A percentile compares a stretch with the other conserved stretches of the same genome.
Evolutionary conservation across 2,329 filamentous ascomycete species (phyloP).

Genomic region (Cryphonectria nitschkei): DNA sequence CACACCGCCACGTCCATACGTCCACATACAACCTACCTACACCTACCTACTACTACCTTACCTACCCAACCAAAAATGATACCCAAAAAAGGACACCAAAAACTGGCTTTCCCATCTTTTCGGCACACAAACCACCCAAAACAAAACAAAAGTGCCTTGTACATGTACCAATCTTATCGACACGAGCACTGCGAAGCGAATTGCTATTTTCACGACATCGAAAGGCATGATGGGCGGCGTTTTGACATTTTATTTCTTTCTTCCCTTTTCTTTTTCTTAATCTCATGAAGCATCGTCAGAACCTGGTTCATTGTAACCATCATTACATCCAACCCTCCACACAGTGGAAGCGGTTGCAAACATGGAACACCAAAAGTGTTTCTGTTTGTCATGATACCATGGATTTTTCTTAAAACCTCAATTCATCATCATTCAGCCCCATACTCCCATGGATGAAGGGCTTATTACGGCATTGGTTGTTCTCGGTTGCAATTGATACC

Average conservation of each 20-base stretch:
- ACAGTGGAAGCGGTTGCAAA: background rate
- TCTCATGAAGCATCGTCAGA: background rate
- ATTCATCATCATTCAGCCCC: slow-evolving; percentile 16
- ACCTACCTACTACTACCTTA: no score
- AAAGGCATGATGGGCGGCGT: slow-evolving; percentile 28
- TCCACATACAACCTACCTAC: slow-evolving; percentile 10
- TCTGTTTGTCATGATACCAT: slow-evolving; percentile 27
- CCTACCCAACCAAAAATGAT: slow-evolving; percentile 4
- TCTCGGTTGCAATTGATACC: slow-evolving; percentile 19
- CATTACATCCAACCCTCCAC: background rate
- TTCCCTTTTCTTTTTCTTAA: slow-evolving; percentile 13
- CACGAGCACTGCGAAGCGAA: slow-evolving; percentile 27
- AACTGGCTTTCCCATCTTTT: slow-evolving; percentile 19
- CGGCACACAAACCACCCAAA: slow-evolving; percentile 10
- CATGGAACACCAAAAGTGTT: background rate
- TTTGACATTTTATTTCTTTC: slow-evolving; percentile 6
- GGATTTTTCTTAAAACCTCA: slow-evolving; percentile 20
- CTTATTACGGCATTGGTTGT: slow-evolving; percentile 16
- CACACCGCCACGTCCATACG: background rate
- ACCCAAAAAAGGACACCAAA: slow-evolving; percentile 22
- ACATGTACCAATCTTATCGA: slow-evolving; percentile 22
- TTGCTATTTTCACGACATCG: slow-evolving; percentile 24
- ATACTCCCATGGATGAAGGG: background rate
- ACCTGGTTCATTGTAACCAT: background rate
- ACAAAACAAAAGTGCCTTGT: slow-evolving; percentile 21